Base-by-base conservation (phyloP, 75 land plant genomes). In the Azolla pinnata region DNA sequence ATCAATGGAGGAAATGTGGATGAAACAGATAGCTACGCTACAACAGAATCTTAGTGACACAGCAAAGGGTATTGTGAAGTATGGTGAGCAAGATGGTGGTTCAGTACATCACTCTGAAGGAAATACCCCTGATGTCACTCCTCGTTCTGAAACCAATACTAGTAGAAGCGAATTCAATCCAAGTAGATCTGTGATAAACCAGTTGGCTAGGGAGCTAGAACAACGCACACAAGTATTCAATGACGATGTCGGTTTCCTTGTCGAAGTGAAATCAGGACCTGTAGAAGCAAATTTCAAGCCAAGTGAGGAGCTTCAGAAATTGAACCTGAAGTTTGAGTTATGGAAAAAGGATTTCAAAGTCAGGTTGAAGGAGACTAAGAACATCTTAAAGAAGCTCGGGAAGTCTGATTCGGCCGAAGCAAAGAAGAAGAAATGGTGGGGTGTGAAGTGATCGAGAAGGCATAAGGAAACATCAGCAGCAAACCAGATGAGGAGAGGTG, bases 1-100 rank as follows among this genome's bases (percentile, higher is more conserved):
- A 42, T 79, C 95, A 50, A 88, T 88, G 88, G 93, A 90, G 74
- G 93, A 87, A 59, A 75, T 79, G 25, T 81, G 92, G 97, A 93
- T 83, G 59, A 87, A 78, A 59, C 96, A 87, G 62, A 83, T 83
- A 79, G 62, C 76, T 23, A 75, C 88, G 1, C 70, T 90, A 17
- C 84, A 83, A 63, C 68, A 72, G 20, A 83, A 84, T 44, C 84
- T 86, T 44, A 73, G 87, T 42, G 72, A 67, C 12, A 84, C 86
- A 32, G 32, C 60, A 31, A 84, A 86, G 64, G 80, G 68, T 54
- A 76, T 78, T 60, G 63, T 74, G 26, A 80, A 23, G 17, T 18
- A 46, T 17, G 21, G 49, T 46, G 49, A 46, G 3, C n/a, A 46
- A 17, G 49, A 3, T 46, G 12, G 2, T 4, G n/a, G 17, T 2